Percentiles rank a stretch among this genome's conserved stretches.
Evolutionary conservation across 1,139 yeast genomes (phyloP).

Genomic region (Pichia sp.): DNA sequence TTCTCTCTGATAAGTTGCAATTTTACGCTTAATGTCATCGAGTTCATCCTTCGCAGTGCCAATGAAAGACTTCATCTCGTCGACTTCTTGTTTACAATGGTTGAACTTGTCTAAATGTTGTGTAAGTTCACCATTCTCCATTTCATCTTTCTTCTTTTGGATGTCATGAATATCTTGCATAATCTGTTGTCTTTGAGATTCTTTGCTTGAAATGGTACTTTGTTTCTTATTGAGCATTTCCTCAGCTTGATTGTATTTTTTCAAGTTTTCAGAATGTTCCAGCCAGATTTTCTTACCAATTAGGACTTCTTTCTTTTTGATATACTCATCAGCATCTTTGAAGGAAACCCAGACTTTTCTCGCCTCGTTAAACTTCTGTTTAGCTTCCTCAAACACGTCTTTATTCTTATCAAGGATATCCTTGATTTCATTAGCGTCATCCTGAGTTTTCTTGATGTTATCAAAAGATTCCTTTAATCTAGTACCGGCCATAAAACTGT

Average conservation of each 20-base stretch:
- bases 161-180: neutral
- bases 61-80: conserved; percentile 1
- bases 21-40: conserved; percentile 8
- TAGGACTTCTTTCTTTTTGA: conserved; percentile 29
- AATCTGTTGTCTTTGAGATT: neutral
- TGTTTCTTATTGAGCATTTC: conserved; percentile 25
- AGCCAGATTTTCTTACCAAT: conserved; percentile 66
- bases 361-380: conserved; percentile 35
- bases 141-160: neutral
- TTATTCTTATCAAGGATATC: conserved; percentile 28
- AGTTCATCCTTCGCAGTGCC: conserved; percentile 11
- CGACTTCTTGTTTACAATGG: conserved; percentile 14
- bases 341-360: conserved; percentile 30
- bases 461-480: conserved; percentile 54
- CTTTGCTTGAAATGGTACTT: conserved; percentile 3
- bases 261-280: conserved; percentile 38
- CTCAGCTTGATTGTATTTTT: conserved; percentile 22
- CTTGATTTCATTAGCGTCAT: conserved; percentile 38
- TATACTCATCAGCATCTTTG: conserved; percentile 28
- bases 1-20: conserved; percentile 2
- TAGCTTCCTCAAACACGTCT: conserved; percentile 20
- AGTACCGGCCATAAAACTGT: conserved; percentile 75
- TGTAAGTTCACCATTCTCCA: conserved; percentile 8
- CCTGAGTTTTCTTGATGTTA: conserved; percentile 39
- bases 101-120: conserved; percentile 1